Evolutionary conservation across 192 early-diverging fungal species (phyloP).

Genomic region (Mortierella hygrophila): DNA sequence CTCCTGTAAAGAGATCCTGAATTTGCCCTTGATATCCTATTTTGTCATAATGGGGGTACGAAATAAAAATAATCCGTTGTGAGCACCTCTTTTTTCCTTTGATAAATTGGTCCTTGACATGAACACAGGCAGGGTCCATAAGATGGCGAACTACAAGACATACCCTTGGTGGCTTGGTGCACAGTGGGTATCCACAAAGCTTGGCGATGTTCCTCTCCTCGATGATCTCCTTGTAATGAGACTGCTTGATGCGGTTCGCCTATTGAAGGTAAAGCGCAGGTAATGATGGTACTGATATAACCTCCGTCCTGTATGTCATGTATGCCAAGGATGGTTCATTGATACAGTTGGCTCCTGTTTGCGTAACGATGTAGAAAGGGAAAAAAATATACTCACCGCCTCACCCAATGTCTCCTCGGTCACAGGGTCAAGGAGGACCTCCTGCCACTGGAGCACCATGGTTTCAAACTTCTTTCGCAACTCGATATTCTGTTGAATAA

Average conservation of each 20-base stretch:
- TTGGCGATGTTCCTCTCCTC: conserved; percentile 77
- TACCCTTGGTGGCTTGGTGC: conserved; percentile 63
- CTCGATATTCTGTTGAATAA: conserved; percentile 48
- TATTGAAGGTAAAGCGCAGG: conserved; percentile 8
- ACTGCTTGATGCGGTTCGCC: conserved; percentile 76
- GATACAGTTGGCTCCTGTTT: not conserved
- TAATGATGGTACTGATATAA: no score
- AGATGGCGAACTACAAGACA: not conserved
- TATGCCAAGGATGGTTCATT: not conserved
- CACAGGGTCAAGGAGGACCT: conserved; percentile 62
- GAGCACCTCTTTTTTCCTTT: not conserved
- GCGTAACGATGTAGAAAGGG: not conserved
- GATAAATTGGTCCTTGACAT: not conserved
- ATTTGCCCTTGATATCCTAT: conserved; percentile 68
- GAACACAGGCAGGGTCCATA: not conserved
- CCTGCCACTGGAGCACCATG: conserved; percentile 62
- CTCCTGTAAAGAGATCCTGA: conserved; percentile 75
- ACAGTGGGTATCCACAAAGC: conserved; percentile 89
- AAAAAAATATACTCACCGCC: conserved; percentile 44
- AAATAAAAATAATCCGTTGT: conserved; percentile 25
- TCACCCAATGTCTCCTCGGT: conserved; percentile 48
- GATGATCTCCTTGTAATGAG: conserved; percentile 76
- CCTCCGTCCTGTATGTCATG: no score
- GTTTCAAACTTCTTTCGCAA: conserved; percentile 46
- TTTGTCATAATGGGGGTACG: not conserved